Percentiles rank a stretch among this genome's conserved stretches.
phyloP scores from a whole-genome alignment of 805 yeast genomes.

The Kodamaea kaohsiungensis region DNA sequence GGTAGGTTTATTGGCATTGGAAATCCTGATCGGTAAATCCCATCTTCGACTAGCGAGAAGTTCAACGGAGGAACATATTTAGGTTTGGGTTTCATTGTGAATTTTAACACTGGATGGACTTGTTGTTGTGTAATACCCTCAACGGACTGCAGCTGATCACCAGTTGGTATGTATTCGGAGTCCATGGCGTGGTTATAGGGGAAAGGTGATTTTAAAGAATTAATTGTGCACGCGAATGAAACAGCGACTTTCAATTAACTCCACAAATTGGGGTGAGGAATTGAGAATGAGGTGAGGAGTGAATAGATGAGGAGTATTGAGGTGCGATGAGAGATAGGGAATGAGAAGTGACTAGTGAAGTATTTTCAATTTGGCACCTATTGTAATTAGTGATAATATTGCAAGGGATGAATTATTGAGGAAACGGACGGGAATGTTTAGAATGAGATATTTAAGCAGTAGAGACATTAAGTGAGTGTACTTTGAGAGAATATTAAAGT shows the following conservation, averaged over 20 bases:
- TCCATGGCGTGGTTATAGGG: background rate
- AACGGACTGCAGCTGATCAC: background rate
- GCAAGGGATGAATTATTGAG: too few relatives aligned
- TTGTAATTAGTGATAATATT: too few relatives aligned
- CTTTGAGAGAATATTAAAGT: too few relatives aligned
- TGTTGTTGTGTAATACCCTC: background rate
- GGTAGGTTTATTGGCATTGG: slow-evolving; percentile 86
- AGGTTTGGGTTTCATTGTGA: slow-evolving; percentile 14
- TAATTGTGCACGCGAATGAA: background rate
- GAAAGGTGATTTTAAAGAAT: background rate
- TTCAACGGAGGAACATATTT: slow-evolving; percentile 83
- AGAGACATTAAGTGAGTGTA: too few relatives aligned
- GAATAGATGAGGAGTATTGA: background rate
- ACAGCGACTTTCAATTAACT: background rate
- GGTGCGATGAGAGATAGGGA: background rate
- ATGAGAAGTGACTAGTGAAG: background rate
- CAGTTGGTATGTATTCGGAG: background rate
- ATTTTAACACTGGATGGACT: background rate
- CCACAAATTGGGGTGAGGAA: background rate
- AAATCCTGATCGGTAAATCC: slow-evolving; percentile 88
- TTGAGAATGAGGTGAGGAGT: background rate
- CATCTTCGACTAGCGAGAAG: slow-evolving; percentile 84
- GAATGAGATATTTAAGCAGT: too few relatives aligned
- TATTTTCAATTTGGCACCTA: too few relatives aligned
- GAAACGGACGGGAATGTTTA: too few relatives aligned